Conservation (phyloP, 441 rosid species). For the Pelargonium australe region DNA sequence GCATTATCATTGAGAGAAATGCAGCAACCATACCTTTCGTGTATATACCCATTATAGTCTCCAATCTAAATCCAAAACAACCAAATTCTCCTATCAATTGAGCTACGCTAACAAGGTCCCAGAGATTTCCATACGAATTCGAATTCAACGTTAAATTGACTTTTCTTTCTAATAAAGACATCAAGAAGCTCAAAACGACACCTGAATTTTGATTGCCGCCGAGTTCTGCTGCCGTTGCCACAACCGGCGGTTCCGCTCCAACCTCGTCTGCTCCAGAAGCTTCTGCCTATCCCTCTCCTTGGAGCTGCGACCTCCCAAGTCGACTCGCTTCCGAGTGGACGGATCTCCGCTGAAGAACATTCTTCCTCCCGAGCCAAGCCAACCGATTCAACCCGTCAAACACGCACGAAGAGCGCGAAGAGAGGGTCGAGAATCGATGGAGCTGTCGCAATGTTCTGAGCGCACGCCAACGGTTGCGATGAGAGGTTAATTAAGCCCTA, state of each 20-base stretch:
- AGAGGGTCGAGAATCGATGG: conserved; percentile 9
- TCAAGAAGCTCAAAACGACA: conserved; percentile 18
- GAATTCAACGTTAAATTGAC: conserved; percentile 9
- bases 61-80: background rate
- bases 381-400: conserved; percentile 13
- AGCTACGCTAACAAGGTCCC: background rate
- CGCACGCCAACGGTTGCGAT: no score
- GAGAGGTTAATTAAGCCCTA: conserved; percentile 9
- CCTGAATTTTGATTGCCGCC: conserved; percentile 85
- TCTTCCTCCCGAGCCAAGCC: conserved; percentile 11
- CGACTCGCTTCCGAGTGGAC: conserved; percentile 86
- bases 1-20: background rate
- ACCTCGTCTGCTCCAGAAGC: conserved; percentile 87
- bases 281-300: conserved; percentile 93
- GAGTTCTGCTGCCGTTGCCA: conserved; percentile 66
- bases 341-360: conserved; percentile 97
- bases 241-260: conserved; percentile 83
- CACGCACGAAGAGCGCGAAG: conserved; percentile 7
- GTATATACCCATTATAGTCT: background rate
- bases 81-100: background rate
- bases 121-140: background rate
- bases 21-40: background rate
- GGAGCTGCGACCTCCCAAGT: conserved; percentile 92
- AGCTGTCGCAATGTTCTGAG: background rate
- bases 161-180: background rate